A percentile compares a stretch with the other conserved stretches of the same genome.
phyloP scores from a whole-genome alignment of 345 rosid genomes.

The Chamaenerion angustifolium region DNA sequence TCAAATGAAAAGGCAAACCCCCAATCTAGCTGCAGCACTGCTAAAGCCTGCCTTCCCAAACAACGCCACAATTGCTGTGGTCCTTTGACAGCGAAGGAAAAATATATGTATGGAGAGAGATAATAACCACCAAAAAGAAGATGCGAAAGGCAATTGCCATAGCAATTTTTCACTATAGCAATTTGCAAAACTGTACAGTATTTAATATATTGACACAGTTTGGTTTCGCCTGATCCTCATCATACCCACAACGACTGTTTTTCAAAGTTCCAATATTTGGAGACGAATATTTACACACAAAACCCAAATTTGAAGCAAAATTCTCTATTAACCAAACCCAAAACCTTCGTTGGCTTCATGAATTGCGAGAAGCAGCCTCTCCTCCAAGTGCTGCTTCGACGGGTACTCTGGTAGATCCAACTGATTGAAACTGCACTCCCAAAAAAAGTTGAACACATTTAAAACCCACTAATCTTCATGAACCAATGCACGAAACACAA shows the following conservation, averaged over 20 bases:
- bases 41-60: no score
- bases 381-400: constrained; percentile 72
- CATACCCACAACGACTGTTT: no score
- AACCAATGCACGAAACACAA: no score
- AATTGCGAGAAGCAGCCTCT: constrained; percentile 83
- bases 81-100: background rate
- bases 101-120: no score
- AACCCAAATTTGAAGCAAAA: no score
- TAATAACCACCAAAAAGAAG: background rate
- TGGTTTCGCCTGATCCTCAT: background rate
- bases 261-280: no score
- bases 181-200: constrained; percentile 41
- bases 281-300: no score
- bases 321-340: constrained; percentile 53
- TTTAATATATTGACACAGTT: constrained; percentile 17
- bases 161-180: constrained; percentile 22
- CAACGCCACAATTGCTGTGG: no score
- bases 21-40: no score
- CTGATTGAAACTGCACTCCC: constrained; percentile 75
- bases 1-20: no score
- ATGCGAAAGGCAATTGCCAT: constrained; percentile 25
- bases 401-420: constrained; percentile 95
- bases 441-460: no score
- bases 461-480: no score
- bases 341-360: constrained; percentile 96